Conservation (phyloP, 768 basidiomycete genomes). For the Pleurotus eryngii region DNA sequence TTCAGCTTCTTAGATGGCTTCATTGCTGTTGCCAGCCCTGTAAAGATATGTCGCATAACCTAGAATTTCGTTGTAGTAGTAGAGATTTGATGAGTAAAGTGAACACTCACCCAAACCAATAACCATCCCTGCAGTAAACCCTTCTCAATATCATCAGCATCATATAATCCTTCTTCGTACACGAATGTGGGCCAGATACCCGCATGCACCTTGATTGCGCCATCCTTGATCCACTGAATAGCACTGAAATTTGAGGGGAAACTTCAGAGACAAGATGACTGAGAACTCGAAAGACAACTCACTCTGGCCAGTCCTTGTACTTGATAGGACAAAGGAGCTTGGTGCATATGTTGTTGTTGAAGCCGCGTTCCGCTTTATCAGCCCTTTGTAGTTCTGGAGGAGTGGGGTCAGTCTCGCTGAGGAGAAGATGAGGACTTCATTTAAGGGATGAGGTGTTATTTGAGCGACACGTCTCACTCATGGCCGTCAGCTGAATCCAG, state of each 20-base stretch:
- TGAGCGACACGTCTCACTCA: background rate
- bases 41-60: conserved; percentile 12
- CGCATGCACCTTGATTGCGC: background rate
- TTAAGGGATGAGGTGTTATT: background rate
- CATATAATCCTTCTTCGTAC: conserved; percentile 4
- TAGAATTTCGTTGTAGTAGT: background rate
- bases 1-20: conserved; percentile 5
- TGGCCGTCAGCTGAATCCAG: background rate
- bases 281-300: background rate
- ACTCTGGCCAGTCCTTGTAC: background rate
- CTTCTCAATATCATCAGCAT: background rate
- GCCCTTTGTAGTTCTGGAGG: background rate
- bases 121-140: conserved; percentile 5
- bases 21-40: background rate
- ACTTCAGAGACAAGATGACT: no score
- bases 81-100: background rate
- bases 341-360: background rate
- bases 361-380: background rate
- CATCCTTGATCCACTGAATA: background rate
- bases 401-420: background rate
- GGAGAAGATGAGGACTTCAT: background rate
- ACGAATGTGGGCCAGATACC: conserved; percentile 4
- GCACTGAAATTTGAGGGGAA: background rate
- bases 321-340: background rate
- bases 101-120: background rate